Conservation (phyloP, 2,329 filamentous ascomycete species). For the Byssoonygena ceratinophila region DNA sequence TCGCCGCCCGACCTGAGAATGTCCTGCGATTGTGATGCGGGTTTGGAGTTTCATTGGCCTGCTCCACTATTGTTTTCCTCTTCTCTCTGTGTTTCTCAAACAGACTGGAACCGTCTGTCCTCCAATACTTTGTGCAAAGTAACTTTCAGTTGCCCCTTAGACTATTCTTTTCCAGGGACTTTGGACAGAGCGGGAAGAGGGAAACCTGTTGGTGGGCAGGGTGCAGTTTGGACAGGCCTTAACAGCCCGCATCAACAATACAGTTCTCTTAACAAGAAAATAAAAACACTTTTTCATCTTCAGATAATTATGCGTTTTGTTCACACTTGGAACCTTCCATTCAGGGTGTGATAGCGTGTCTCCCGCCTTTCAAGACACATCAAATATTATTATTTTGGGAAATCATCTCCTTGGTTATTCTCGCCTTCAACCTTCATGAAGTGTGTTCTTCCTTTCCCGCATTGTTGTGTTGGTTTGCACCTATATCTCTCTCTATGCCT, state of each 20-base stretch:
- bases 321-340: slow-evolving; percentile 9
- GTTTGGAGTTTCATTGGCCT: slow-evolving; percentile 1
- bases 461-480: not conserved
- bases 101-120: not conserved
- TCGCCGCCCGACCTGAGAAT: slow-evolving; percentile 5
- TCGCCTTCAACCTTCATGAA: slow-evolving; percentile 8
- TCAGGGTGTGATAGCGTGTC: slow-evolving; percentile 8
- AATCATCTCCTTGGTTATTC: not conserved
- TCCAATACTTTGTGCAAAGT: not conserved
- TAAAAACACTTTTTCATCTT: not conserved
- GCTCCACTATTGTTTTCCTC: not conserved
- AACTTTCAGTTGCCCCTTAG: not conserved
- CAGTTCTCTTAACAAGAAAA: not conserved
- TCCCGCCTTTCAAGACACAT: too few species aligned
- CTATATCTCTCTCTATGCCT: not conserved
- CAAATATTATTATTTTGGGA: too few species aligned
- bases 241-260: not conserved
- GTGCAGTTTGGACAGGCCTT: not conserved
- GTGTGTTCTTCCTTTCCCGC: slow-evolving; percentile 10
- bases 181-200: not conserved
- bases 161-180: not conserved
- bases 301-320: slow-evolving; percentile 7
- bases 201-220: not conserved
- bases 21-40: slow-evolving; percentile 3
- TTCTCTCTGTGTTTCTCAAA: not conserved